These are phyloP conservation scores for Nitzschia putrida DNA, from an alignment of 108 stramenopile species.

Conservation along the genomic window DNA sequence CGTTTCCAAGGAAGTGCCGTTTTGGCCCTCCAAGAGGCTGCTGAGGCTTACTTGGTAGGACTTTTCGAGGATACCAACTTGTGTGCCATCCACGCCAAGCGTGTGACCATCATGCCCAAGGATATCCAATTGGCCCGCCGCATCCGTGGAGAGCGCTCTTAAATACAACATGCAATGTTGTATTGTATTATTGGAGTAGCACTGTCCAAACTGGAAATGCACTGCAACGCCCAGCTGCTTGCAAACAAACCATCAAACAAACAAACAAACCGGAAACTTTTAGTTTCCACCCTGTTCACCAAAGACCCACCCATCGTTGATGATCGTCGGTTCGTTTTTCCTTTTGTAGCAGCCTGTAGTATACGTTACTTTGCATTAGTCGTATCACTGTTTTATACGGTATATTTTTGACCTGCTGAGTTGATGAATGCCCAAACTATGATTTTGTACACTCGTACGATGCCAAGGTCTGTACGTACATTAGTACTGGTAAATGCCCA, in stretches of 20 bases:
- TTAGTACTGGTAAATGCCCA: too few relatives aligned
- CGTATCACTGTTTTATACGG: too few relatives aligned
- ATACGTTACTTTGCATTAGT: too few relatives aligned
- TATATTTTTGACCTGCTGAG: too few relatives aligned
- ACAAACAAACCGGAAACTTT: slow-evolving; percentile 30
- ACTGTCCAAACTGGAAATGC: too few relatives aligned
- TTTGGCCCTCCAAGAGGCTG: slow-evolving; percentile 92
- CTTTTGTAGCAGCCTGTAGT: too few relatives aligned
- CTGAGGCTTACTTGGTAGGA: slow-evolving; percentile 94
- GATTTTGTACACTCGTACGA: too few relatives aligned
- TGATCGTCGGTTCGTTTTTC: too few relatives aligned
- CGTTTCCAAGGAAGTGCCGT: slow-evolving; percentile 97
- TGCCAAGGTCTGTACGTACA: too few relatives aligned
- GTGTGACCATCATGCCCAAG: slow-evolving; percentile 99
- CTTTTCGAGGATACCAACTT: slow-evolving; percentile 98
- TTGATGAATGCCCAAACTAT: too few relatives aligned
- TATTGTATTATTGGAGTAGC: slow-evolving; percentile 80
- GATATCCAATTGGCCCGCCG: slow-evolving; percentile 89
- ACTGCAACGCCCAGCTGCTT: too few relatives aligned
- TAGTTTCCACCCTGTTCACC: slow-evolving; percentile 26
- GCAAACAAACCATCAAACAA: neutral
- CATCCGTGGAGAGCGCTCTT: slow-evolving; percentile 74
- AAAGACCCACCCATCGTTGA: slow-evolving; percentile 4
- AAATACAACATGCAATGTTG: slow-evolving; percentile 80
- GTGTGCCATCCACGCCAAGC: slow-evolving; percentile 96